Evolutionary conservation across 139 green algal genomes (phyloP).

Genomic region (Picochlorum sp.): DNA sequence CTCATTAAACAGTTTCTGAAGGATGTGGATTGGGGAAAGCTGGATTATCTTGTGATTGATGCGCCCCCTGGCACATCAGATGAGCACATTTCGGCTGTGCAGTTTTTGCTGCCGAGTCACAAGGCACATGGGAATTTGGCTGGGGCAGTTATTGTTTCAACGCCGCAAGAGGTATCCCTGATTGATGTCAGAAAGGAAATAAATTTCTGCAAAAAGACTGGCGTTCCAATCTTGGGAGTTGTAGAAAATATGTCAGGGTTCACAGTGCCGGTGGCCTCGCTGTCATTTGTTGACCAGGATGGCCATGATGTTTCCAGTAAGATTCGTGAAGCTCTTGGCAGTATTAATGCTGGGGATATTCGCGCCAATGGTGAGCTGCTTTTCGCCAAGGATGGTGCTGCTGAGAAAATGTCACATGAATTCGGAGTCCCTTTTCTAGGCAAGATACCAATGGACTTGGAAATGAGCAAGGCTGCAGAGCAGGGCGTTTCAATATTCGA

Average conservation of each 20-base stretch:
- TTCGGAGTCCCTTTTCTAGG: conserved; percentile 82
- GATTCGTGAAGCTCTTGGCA: conserved; percentile 29
- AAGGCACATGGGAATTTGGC: conserved; percentile 43
- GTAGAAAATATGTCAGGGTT: conserved; percentile 96
- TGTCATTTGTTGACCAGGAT: conserved; percentile 41
- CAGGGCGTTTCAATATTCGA: conserved; percentile 50
- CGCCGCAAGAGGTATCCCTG: conserved; percentile 87
- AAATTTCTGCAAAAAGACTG: conserved; percentile 91
- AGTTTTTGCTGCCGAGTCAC: conserved; percentile 57
- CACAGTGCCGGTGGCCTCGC: conserved; percentile 28
- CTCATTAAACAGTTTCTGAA: conserved; percentile 96
- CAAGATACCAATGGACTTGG: conserved; percentile 70
- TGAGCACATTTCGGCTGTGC: conserved; percentile 95
- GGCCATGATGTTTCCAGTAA: conserved; percentile 36
- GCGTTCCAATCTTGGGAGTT: conserved; percentile 79
- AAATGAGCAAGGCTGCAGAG: conserved; percentile 59
- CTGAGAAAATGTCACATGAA: conserved; percentile 54
- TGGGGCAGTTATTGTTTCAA: conserved; percentile 72
- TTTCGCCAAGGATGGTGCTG: conserved; percentile 42
- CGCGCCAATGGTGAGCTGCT: conserved; percentile 20
- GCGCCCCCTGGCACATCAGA: conserved; percentile 90
- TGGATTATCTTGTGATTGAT: conserved; percentile 97
- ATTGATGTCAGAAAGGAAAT: conserved; percentile 97
- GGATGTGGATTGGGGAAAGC: conserved; percentile 89
- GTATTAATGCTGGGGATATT: conserved; percentile 30